Percentiles rank a stretch among this genome's conserved stretches.
Conservation (phyloP, 345 rosid genomes). For the Linum trigynum region DNA sequence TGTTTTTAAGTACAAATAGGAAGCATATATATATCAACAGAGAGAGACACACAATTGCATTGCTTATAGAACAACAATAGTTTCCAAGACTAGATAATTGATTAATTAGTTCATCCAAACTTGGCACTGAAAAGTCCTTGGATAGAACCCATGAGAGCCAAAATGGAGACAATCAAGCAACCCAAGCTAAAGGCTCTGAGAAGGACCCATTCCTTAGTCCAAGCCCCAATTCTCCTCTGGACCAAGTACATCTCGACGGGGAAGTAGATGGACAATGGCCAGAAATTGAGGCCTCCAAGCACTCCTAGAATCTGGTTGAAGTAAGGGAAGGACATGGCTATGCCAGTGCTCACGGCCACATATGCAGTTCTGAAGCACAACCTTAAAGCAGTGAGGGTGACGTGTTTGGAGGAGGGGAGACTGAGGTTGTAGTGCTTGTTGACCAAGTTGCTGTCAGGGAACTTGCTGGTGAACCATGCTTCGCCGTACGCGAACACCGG, state of each 20-base stretch:
- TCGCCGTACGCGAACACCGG: constrained; percentile 58
- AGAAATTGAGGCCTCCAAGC: constrained; percentile 56
- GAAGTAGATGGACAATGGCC: constrained; percentile 57
- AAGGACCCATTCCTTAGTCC: constrained; percentile 45
- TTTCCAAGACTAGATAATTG: no score
- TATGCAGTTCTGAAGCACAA: constrained; percentile 37
- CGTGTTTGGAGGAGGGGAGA: not conserved
- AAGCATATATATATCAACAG: no score
- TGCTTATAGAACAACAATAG: no score
- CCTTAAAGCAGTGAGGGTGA: constrained; percentile 23
- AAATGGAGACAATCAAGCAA: constrained; percentile 32
- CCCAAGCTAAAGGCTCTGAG: constrained; percentile 43
- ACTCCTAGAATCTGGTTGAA: constrained; percentile 51
- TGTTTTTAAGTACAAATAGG: no score
- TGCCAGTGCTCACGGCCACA: constrained; percentile 31
- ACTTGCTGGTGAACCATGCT: constrained; percentile 35
- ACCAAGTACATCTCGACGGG: constrained; percentile 59
- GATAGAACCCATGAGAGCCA: constrained; percentile 39
- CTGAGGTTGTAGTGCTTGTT: constrained; percentile 9
- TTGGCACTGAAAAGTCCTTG: constrained; percentile 36
- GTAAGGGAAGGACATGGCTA: constrained; percentile 50
- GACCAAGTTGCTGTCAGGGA: constrained; percentile 30
- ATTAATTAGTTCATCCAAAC: constrained; percentile 13
- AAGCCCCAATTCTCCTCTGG: constrained; percentile 38
- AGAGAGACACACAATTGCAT: no score